A percentile compares a stretch with the other conserved stretches of the same genome.
Conservation (phyloP, 163 green algal species). For the Scenedesmus sp. region DNA sequence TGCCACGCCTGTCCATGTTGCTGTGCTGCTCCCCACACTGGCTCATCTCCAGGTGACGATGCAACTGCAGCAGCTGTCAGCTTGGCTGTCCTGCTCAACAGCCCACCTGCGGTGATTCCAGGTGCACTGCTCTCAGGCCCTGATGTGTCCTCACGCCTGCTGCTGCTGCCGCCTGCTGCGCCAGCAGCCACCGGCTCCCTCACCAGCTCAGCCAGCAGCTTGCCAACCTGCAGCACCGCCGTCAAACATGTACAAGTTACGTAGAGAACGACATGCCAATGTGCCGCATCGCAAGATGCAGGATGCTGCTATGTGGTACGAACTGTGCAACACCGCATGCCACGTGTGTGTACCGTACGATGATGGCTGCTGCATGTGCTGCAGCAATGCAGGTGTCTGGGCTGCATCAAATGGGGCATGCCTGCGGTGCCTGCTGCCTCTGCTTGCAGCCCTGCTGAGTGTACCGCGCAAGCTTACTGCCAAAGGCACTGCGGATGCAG, state of each 20-base stretch:
- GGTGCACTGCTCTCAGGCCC: neutral
- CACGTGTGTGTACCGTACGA: neutral
- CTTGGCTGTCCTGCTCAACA: neutral
- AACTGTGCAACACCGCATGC: neutral
- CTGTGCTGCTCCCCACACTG: no score
- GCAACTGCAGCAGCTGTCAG: neutral
- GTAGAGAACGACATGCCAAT: no score
- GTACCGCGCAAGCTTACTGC: no score
- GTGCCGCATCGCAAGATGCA: no score
- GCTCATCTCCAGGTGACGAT: no score
- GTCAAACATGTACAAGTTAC: no score
- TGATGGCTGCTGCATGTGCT: neutral
- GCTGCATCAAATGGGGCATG: no score
- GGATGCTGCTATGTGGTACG: no score
- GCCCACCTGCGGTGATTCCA: neutral
- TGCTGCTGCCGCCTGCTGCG: slow-evolving; percentile 12
- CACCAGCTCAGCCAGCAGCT: slow-evolving; percentile 79
- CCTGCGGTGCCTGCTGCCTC: no score
- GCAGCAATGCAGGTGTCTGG: no score
- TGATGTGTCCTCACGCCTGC: slow-evolving; percentile 32
- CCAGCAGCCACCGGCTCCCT: slow-evolving; percentile 61
- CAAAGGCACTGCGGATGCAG: neutral
- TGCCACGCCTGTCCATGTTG: no score
- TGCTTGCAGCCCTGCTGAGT: no score
- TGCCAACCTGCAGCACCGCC: slow-evolving; percentile 67